Base-by-base conservation (phyloP, 2,329 filamentous ascomycete species). In the Verticillium longisporum region DNA sequence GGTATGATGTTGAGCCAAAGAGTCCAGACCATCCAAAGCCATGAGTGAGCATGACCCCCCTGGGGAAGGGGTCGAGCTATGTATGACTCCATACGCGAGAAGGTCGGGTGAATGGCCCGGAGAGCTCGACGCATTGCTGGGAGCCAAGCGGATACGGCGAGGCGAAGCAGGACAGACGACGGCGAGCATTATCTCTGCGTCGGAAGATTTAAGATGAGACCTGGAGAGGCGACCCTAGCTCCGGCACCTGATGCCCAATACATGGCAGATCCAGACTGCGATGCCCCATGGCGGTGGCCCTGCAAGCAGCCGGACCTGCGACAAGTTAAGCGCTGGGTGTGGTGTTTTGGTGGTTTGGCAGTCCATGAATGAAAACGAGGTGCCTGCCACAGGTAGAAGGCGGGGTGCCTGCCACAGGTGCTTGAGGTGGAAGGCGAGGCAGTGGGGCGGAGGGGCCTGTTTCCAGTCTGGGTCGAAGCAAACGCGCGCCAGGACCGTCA, bases 401-500 rank as follows among this genome's bases (percentile, higher is more conserved):
- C n/a, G n/a, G n/a, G n/a, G n/a, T n/a, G n/a, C n/a, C n/a, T n/a
- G n/a, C n/a, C n/a, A n/a, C n/a, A n/a, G n/a, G n/a, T n/a, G n/a
- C n/a, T n/a, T n/a, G n/a, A n/a, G n/a, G n/a, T n/a, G n/a, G 26
- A 26, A 26, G 26, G 26, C 26, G 4, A 26, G 26, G 4, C 26
- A 26, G 26, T 26, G 26, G 26, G 26, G 26, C 26, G 26, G 1
- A 3, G 26, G 26, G 26, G 14, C n/a, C 21, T 33, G 63, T 64
- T 64, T 65, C 63, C 59, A 11, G 26, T 32, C 9, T 15, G 32
- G 61, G 38, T 54, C 26, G 50, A 37, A 57, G 56, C 53, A 65
- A 62, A 64, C 64, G 64, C 64, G 64, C 64, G 64, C 61, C 59
- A 63, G 61, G 59, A 55, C 26, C 63, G 64, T 61, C 41, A 64